A percentile compares a stretch with the other conserved stretches of the same genome.
phyloP scores from a whole-genome alignment of 352 stramenopile species.

The Globisporangium cederbergense region DNA sequence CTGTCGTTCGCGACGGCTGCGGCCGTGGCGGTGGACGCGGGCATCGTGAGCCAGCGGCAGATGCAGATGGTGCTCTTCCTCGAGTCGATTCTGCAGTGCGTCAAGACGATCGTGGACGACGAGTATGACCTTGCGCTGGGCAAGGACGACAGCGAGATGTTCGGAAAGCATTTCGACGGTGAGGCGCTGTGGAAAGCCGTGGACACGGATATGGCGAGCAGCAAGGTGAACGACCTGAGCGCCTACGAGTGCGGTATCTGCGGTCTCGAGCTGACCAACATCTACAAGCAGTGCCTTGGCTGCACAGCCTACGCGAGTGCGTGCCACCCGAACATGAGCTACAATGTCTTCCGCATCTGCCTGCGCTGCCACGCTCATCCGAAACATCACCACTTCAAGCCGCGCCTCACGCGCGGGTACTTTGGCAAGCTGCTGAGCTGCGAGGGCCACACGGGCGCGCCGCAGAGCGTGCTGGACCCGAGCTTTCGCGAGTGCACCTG shows the following conservation, averaged over 20 bases:
- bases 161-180: slow-evolving; percentile 71
- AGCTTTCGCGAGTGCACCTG: slow-evolving; percentile 77
- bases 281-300: slow-evolving; percentile 84
- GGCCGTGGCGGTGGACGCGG: slow-evolving; percentile 38
- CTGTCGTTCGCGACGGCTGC: slow-evolving; percentile 45
- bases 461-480: slow-evolving; percentile 59
- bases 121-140: slow-evolving; percentile 58
- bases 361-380: slow-evolving; percentile 68
- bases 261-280: slow-evolving; percentile 73
- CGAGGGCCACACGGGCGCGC: slow-evolving; percentile 73
- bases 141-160: slow-evolving; percentile 71
- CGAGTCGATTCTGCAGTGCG: slow-evolving; percentile 72
- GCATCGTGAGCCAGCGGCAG: slow-evolving; percentile 59
- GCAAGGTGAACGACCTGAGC: slow-evolving; percentile 19
- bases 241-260: slow-evolving; percentile 71
- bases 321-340: slow-evolving; percentile 60
- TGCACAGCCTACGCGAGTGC: slow-evolving; percentile 64
- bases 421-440: slow-evolving; percentile 70
- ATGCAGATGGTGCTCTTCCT: slow-evolving; percentile 81
- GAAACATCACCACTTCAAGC: slow-evolving; percentile 75
- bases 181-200: slow-evolving; percentile 72
- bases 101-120: slow-evolving; percentile 76
- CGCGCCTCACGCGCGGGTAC: slow-evolving; percentile 47
- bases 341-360: slow-evolving; percentile 64
- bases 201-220: slow-evolving; percentile 41